phyloP scores from a whole-genome alignment of 1,139 yeast species.

The Blastobotrys proliferans region DNA sequence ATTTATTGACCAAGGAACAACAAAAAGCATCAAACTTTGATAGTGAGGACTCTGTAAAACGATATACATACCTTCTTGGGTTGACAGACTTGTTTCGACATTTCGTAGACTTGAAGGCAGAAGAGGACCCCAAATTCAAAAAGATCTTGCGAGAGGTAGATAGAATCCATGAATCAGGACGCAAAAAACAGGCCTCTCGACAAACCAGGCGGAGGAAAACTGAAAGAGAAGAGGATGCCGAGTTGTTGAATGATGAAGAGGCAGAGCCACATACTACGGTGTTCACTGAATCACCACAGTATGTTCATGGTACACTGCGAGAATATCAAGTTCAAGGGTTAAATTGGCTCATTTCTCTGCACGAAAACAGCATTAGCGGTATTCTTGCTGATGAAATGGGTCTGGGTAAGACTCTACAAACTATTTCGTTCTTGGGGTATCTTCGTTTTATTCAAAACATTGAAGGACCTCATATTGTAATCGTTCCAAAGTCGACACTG shows the following conservation, averaged over 20 bases:
- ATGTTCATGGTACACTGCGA: conserved; percentile 37
- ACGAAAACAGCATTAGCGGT: conserved; percentile 82
- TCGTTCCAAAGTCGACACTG: conserved; percentile 91
- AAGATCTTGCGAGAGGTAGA: conserved; percentile 56
- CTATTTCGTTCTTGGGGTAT: conserved; percentile 87
- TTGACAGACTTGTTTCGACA: conserved; percentile 85
- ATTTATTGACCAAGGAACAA: conserved; percentile 15
- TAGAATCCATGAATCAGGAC: conserved; percentile 31
- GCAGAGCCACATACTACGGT: conserved; percentile 44
- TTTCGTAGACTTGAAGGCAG: conserved; percentile 78
- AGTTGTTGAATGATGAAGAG: conserved; percentile 71
- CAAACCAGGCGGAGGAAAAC: conserved; percentile 33
- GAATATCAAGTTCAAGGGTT: conserved; percentile 82
- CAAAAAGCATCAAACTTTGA: conserved; percentile 8
- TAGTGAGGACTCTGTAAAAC: conserved; percentile 40
- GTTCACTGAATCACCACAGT: conserved; percentile 78
- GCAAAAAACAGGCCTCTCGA: conserved; percentile 22
- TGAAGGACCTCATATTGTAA: conserved; percentile 85
- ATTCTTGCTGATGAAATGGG: conserved; percentile 99
- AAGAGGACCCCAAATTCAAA: conserved; percentile 68
- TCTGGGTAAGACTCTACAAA: conserved; percentile 90
- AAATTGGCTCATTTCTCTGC: conserved; percentile 82
- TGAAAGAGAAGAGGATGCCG: conserved; percentile 86
- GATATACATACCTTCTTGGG: conserved; percentile 79
- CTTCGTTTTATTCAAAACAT: conserved; percentile 69